Percentiles rank a stretch among this genome's conserved stretches.
These are phyloP conservation scores for Oehlia diaphana DNA, from an alignment of 192 early-diverging fungal species.

Conservation along the genomic window DNA sequence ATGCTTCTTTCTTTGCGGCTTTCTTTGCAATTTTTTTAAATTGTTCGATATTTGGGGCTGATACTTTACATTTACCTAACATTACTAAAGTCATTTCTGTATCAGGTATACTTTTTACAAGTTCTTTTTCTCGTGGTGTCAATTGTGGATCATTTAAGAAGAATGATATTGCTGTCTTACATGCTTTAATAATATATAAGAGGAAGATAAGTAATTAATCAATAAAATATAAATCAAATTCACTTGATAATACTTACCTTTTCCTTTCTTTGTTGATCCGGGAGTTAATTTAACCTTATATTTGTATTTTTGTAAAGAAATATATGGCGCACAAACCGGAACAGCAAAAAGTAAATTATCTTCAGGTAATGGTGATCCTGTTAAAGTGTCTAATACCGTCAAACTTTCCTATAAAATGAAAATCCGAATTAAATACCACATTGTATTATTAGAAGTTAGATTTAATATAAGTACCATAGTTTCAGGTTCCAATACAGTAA, in stretches of 20 bases:
- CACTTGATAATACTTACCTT: conserved; percentile 47
- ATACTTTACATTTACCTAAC: conserved; percentile 87
- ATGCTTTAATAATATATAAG: conserved; percentile 19
- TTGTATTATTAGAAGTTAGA: not conserved
- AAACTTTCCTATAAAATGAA: conserved; percentile 45
- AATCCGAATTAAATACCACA: not conserved
- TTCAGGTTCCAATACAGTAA: conserved; percentile 53
- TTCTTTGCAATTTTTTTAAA: conserved; percentile 58
- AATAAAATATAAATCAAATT: conserved; percentile 16
- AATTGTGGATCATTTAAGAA: conserved; percentile 37
- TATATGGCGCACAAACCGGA: conserved; percentile 94
- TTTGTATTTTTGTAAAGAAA: conserved; percentile 80
- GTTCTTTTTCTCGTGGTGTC: conserved; percentile 64
- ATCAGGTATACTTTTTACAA: conserved; percentile 85
- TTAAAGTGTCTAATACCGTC: conserved; percentile 78
- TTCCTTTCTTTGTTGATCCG: conserved; percentile 89
- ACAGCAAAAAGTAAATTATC: conserved; percentile 86
- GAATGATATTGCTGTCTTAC: conserved; percentile 44
- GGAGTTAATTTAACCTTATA: conserved; percentile 95
- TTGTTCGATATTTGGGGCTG: conserved; percentile 73
- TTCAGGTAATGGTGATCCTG: conserved; percentile 69
- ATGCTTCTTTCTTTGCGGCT: not conserved
- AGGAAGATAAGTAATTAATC: conserved; percentile 4
- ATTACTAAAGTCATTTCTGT: conserved; percentile 78
- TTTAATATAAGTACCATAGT: conserved; percentile 37